Base-by-base conservation (phyloP, 129 eudicot species). In the Rutidosis leptorrhynchoides region DNA sequence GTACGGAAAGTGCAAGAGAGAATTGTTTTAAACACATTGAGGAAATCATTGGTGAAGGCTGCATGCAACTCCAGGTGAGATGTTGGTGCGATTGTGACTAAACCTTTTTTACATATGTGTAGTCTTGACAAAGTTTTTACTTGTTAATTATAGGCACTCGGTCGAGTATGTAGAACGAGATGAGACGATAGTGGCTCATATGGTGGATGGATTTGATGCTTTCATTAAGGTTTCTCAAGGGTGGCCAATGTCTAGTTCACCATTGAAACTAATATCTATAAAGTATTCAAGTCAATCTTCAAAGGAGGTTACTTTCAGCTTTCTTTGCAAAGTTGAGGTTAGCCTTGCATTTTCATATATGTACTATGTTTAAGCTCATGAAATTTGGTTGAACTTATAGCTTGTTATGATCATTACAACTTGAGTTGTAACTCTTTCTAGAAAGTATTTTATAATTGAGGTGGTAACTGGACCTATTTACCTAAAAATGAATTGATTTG, bases 241-340 rank as follows among this genome's bases (percentile, higher is more conserved):
- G 68, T 92, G 98, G 98, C 98, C 98, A 37, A 11, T 85, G 4
- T 46, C 78, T 46, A 74, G 7, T 70, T 77, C 72, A 53, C 48
- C 80, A n/a, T 59, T 92, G 73, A 81, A 74, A 79, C 80, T 92
- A 28, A 57, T 71, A 29, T 85, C 91, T 28, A 82, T 92, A 42
- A 88, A 84, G 83, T 78, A 78, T 64, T 82, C 96, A 30, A 83
- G 64, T 74, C 91, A 84, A 58, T 54, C 75, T 68, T 82, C 95
- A 1, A 77, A 82, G 73, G 85, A 83, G 83, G 77, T 88, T 56
- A 82, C 96, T 19, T 60, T 85, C 78, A 83, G 87, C 80, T 82
- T 88, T 78, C 89, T 85, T 37, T 83, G 96, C 89, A 84, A 80
- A 79, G 90, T 93, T 69, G 90, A 82, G 95, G 98, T 82, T 67